Conservation (phyloP, 805 yeast genomes). For the Pichia exigua region DNA sequence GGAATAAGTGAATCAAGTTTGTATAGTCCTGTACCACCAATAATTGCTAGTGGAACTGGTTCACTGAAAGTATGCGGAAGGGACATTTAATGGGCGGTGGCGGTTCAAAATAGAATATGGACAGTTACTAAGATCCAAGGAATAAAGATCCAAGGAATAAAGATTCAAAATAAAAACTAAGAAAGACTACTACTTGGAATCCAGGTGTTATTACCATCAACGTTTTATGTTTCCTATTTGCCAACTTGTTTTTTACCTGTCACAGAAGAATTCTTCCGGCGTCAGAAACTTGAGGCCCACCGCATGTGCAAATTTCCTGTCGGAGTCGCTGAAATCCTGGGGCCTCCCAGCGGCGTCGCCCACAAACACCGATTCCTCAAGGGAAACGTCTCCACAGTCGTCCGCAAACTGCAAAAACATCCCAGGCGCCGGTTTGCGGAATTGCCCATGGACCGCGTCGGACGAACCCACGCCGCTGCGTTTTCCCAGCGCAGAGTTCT, state of each 20-base stretch:
- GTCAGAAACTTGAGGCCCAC: conserved; percentile 46
- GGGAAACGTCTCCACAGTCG: conserved; percentile 22
- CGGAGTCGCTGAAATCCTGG: conserved; percentile 75
- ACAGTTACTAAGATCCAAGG: too few species aligned
- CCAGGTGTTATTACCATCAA: too few species aligned
- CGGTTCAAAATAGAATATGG: too few species aligned
- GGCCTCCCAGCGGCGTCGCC: conserved; percentile 95
- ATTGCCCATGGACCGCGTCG: conserved; percentile 28
- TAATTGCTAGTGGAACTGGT: conserved; percentile 76
- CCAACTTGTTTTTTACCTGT: not conserved
- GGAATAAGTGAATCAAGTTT: conserved; percentile 75
- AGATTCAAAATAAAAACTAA: too few species aligned
- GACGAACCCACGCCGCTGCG: conserved; percentile 15
- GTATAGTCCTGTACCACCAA: conserved; percentile 98
- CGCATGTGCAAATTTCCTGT: conserved; percentile 56
- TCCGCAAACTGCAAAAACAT: conserved; percentile 56
- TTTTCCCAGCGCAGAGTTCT: conserved; percentile 32
- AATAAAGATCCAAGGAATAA: too few species aligned
- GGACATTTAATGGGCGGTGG: not conserved
- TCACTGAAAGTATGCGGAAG: conserved; percentile 48
- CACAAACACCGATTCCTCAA: conserved; percentile 41
- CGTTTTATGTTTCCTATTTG: too few species aligned
- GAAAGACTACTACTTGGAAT: too few species aligned
- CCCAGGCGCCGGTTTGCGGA: conserved; percentile 72
- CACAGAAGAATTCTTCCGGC: conserved; percentile 48